Percentiles rank a stretch among this genome's conserved stretches.
These are phyloP conservation scores for Nannochloris sp. DNA, from an alignment of 139 green algal species.

Conservation along the genomic window DNA sequence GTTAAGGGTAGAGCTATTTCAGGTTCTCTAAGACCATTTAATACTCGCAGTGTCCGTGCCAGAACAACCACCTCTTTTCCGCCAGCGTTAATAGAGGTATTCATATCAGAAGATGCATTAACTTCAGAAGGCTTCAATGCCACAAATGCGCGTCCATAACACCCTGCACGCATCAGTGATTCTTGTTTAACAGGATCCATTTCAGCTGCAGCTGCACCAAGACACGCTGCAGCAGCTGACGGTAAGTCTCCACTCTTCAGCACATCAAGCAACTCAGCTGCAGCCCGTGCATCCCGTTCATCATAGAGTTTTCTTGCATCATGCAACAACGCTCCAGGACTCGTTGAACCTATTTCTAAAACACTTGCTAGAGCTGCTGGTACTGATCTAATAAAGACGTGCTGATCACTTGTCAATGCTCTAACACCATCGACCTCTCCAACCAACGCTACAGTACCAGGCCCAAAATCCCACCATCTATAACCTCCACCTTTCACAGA, in stretches of 20 bases:
- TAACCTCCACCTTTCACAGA: slow-evolving; percentile 2
- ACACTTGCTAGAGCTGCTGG: slow-evolving; percentile 25
- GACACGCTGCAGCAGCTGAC: slow-evolving; percentile 49
- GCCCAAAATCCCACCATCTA: slow-evolving; percentile 11
- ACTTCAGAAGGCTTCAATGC: background rate
- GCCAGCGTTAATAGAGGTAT: background rate
- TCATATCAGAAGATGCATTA: background rate
- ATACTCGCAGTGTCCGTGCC: slow-evolving; percentile 55
- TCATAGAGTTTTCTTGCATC: slow-evolving; percentile 79
- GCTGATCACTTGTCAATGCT: slow-evolving; percentile 36
- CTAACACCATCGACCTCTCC: slow-evolving; percentile 67
- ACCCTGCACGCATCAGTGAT: slow-evolving; percentile 39
- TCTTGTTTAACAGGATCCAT: slow-evolving; percentile 21
- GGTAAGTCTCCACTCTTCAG: slow-evolving; percentile 41
- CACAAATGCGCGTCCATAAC: slow-evolving; percentile 65
- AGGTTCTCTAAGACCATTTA: slow-evolving; percentile 65
- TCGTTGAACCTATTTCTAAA: slow-evolving; percentile 29
- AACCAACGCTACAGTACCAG: background rate
- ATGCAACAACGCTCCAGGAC: slow-evolving; percentile 57
- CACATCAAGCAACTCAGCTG: slow-evolving; percentile 35
- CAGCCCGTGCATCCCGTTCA: slow-evolving; percentile 33
- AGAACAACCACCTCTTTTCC: slow-evolving; percentile 2
- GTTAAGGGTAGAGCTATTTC: slow-evolving; percentile 73
- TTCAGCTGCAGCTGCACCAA: slow-evolving; percentile 46
- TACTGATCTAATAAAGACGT: slow-evolving; percentile 62